phyloP scores from a whole-genome alignment of 2,329 filamentous ascomycete genomes.

The Chrysoporthe puriensis region DNA sequence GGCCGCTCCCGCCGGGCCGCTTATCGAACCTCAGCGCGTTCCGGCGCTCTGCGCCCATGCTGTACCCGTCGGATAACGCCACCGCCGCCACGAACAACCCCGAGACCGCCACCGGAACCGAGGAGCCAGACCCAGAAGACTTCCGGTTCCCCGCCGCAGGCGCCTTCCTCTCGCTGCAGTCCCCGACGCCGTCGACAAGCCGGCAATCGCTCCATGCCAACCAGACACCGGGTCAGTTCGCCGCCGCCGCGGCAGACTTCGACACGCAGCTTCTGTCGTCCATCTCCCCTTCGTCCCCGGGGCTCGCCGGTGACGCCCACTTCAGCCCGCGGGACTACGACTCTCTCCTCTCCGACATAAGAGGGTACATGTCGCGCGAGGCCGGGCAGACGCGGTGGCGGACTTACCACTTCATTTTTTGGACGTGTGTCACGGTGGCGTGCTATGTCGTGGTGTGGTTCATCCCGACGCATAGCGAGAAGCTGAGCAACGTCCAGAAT shows the following conservation, averaged over 20 bases:
- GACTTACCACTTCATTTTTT: slow-evolving; percentile 71
- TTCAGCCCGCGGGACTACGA: slow-evolving; percentile 47
- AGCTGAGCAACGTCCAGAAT: slow-evolving; percentile 15
- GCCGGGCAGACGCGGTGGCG: slow-evolving; percentile 72
- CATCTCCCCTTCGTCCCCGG: slow-evolving; percentile 29
- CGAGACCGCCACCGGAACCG: slow-evolving; percentile 31
- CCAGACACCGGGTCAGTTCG: slow-evolving; percentile 23
- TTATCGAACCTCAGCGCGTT: slow-evolving; percentile 25
- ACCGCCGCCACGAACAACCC: slow-evolving; percentile 21
- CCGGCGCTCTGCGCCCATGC: slow-evolving; percentile 28
- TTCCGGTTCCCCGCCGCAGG: slow-evolving; percentile 35
- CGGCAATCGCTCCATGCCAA: slow-evolving; percentile 28
- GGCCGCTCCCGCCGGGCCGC: slow-evolving; percentile 26
- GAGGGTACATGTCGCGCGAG: slow-evolving; percentile 72
- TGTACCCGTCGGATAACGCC: slow-evolving; percentile 31
- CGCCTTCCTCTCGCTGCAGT: slow-evolving; percentile 42
- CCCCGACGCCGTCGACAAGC: slow-evolving; percentile 36
- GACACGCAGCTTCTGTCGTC: slow-evolving; percentile 32
- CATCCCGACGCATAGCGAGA: slow-evolving; percentile 54
- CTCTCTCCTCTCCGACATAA: slow-evolving; percentile 72
- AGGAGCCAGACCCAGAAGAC: slow-evolving; percentile 35
- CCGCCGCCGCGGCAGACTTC: slow-evolving; percentile 17
- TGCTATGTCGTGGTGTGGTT: slow-evolving; percentile 88
- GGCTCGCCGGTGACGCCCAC: slow-evolving; percentile 29
- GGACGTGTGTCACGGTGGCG: slow-evolving; percentile 68